phyloP scores from a whole-genome alignment of 805 yeast species.

The Zygoascus bituminiphila region DNA sequence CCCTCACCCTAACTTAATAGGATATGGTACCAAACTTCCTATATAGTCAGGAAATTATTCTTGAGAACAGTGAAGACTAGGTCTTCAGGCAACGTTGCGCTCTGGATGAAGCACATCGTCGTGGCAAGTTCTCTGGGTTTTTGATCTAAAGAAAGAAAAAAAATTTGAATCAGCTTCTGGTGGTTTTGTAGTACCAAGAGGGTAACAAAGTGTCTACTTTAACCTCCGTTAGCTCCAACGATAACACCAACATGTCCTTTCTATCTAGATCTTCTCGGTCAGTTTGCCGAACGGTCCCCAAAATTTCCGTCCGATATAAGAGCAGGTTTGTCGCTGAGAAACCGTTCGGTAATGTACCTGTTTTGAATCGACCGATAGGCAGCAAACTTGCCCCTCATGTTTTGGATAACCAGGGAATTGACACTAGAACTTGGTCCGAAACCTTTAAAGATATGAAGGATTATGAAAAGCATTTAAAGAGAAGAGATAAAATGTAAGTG shows the following conservation, averaged over 20 bases:
- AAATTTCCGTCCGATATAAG: neutral
- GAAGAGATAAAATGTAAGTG: slow-evolving; percentile 39
- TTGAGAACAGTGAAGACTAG: slow-evolving; percentile 25
- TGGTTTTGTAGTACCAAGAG: neutral
- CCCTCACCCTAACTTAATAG: slow-evolving; percentile 24
- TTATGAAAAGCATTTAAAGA: slow-evolving; percentile 38
- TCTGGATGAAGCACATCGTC: slow-evolving; percentile 25
- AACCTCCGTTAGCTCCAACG: neutral
- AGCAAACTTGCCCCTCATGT: slow-evolving; percentile 31
- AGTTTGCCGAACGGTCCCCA: too few species aligned
- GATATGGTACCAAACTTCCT: slow-evolving; percentile 29
- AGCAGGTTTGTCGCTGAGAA: neutral
- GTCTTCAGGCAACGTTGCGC: slow-evolving; percentile 31
- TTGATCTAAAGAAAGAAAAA: slow-evolving; percentile 25
- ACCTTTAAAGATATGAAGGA: slow-evolving; percentile 42
- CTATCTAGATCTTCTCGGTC: too few species aligned
- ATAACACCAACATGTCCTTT: too few species aligned
- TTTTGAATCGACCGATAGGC: slow-evolving; percentile 43
- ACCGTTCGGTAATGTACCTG: slow-evolving; percentile 12
- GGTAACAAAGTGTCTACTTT: neutral
- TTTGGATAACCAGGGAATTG: slow-evolving; percentile 34
- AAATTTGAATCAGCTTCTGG: too few species aligned
- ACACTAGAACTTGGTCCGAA: slow-evolving; percentile 32
- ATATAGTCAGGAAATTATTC: slow-evolving; percentile 27
- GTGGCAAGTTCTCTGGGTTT: slow-evolving; percentile 33